Percentiles rank a stretch among this genome's conserved stretches.
Conservation (phyloP, 163 green algal species). For the Chlamydomonas reinhardtii region DNA sequence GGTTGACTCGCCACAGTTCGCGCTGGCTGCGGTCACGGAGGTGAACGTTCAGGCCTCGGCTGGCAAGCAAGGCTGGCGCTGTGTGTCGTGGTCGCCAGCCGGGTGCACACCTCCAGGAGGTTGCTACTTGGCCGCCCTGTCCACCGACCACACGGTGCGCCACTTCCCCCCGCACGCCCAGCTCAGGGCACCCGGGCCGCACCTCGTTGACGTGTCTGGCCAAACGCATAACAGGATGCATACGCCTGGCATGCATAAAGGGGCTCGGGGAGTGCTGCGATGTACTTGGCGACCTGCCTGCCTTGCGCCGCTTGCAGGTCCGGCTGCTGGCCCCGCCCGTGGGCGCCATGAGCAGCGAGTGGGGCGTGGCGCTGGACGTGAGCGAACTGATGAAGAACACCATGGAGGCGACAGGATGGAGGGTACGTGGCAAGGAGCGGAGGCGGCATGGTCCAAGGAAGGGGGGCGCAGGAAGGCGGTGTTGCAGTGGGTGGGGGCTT, state of each 20-base stretch:
- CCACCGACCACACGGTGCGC: constrained; percentile 39
- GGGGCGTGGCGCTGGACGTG: constrained; percentile 10
- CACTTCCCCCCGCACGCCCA: neutral
- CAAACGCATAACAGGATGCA: neutral
- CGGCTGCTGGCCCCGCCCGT: neutral
- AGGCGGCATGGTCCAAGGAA: too few relatives aligned
- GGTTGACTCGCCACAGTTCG: constrained; percentile 36
- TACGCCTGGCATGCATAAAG: too few relatives aligned
- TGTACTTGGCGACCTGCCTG: too few relatives aligned
- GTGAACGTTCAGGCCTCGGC: neutral
- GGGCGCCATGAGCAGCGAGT: constrained; percentile 7
- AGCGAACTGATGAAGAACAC: neutral
- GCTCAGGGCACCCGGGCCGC: too few relatives aligned
- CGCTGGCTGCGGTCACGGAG: constrained; percentile 5
- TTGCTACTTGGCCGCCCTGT: constrained; percentile 45
- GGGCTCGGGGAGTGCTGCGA: too few relatives aligned
- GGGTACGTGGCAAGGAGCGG: neutral
- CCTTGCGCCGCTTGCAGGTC: too few relatives aligned
- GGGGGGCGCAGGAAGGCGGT: neutral
- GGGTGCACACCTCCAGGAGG: constrained; percentile 37
- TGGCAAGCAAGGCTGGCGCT: neutral
- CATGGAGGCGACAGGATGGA: constrained; percentile 7
- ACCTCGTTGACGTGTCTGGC: too few relatives aligned
- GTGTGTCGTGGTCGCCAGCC: constrained; percentile 43
- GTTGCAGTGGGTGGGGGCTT: neutral